Conservation (phyloP, 805 yeast species). For the Ascoidea asiatica region DNA sequence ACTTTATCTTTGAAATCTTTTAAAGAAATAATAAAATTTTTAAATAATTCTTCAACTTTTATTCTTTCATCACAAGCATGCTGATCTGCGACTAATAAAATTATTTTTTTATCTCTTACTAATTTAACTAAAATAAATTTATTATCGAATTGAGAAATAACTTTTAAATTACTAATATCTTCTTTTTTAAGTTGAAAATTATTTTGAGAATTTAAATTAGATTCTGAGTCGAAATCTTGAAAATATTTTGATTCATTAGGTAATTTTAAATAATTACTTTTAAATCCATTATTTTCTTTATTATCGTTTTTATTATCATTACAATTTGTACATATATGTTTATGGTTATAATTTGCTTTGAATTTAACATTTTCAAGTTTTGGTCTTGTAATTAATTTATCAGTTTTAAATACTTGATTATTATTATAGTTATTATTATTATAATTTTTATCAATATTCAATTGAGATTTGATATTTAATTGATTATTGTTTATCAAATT, state of each 20-base stretch:
- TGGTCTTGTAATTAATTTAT: not conserved
- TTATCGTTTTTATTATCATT: constrained; percentile 1
- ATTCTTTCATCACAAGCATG: constrained; percentile 81
- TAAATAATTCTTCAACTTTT: constrained; percentile 37
- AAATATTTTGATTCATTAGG: not conserved
- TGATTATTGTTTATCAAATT: not conserved
- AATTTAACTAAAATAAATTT: constrained; percentile 45
- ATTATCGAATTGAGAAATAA: constrained; percentile 45
- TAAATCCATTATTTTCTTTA: constrained; percentile 2
- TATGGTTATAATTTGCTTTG: not conserved
- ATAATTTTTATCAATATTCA: no score
- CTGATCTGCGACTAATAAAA: constrained; percentile 48
- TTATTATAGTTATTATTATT: no score
- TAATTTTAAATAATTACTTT: constrained; percentile 1
- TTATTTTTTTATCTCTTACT: not conserved
- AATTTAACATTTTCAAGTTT: not conserved
- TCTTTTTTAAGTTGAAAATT: constrained; percentile 11
- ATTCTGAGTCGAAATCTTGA: not conserved
- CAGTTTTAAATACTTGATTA: not conserved
- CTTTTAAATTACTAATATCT: constrained; percentile 14
- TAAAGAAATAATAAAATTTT: constrained; percentile 20
- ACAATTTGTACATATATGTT: no score
- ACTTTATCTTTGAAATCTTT: constrained; percentile 10
- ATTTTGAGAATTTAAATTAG: constrained; percentile 4
- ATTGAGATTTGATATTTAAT: not conserved